Conservation (phyloP, 805 yeast genomes). For the Zygosaccharomyces siamensis region DNA sequence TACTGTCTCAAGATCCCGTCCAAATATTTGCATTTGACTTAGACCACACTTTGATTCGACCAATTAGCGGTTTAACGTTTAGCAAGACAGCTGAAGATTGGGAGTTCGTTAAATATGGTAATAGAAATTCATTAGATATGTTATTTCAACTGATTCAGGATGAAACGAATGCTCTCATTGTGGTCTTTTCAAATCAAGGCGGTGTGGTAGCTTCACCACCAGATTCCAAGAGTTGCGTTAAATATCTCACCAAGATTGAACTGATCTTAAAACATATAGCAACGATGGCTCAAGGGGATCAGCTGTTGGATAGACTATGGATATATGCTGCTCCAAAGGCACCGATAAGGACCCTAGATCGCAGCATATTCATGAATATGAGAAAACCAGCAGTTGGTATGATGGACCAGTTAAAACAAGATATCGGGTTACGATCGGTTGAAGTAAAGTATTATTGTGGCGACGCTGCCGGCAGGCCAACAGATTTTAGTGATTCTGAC, state of each 20-base stretch:
- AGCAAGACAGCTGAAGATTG: constrained; percentile 65
- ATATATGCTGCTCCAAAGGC: constrained; percentile 63
- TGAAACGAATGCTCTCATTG: constrained; percentile 41
- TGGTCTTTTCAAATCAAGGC: constrained; percentile 85
- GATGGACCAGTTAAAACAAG: constrained; percentile 54
- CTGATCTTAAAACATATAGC: constrained; percentile 34
- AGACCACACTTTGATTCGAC: constrained; percentile 69
- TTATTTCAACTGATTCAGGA: constrained; percentile 14
- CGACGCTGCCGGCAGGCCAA: constrained; percentile 86
- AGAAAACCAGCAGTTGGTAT: constrained; percentile 79
- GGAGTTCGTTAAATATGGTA: constrained; percentile 52
- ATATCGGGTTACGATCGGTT: constrained; percentile 28
- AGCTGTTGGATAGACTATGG: constrained; percentile 34
- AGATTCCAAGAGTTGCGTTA: constrained; percentile 32
- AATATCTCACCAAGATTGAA: constrained; percentile 42
- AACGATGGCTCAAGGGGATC: constrained; percentile 24
- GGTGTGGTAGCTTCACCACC: constrained; percentile 37
- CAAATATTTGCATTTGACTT: constrained; percentile 75
- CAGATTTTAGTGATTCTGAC: constrained; percentile 82
- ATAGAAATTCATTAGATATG: constrained; percentile 17
- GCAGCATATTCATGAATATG: constrained; percentile 28
- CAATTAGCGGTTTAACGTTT: constrained; percentile 52
- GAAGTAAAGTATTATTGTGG: constrained; percentile 57
- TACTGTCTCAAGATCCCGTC: constrained; percentile 10
- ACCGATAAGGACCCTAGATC: constrained; percentile 32